These are phyloP conservation scores for Aspergillus hiratsukae DNA, from an alignment of 2,329 filamentous ascomycete species.

Conservation along the genomic window DNA sequence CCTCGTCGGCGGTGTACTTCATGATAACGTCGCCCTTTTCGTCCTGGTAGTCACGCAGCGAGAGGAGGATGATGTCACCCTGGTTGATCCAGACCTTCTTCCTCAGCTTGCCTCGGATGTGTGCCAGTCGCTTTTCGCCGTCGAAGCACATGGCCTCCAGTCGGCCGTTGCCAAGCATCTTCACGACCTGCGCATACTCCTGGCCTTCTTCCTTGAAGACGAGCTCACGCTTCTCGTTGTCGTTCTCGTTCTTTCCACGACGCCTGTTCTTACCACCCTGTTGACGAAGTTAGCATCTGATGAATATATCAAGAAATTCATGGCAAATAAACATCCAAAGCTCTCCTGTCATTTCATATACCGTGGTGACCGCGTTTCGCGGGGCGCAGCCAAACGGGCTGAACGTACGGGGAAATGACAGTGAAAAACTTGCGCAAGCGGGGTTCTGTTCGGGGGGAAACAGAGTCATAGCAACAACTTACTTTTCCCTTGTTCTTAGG, in stretches of 20 bases:
- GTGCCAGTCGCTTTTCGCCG: conserved; percentile 76
- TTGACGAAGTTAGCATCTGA: conserved; percentile 33
- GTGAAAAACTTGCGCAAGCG: conserved; percentile 13
- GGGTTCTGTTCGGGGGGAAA: conserved; percentile 4
- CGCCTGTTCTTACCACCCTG: conserved; percentile 97
- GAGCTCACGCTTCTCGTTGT: conserved; percentile 98
- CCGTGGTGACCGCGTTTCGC: not conserved
- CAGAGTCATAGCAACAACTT: conserved; percentile 36
- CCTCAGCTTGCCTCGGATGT: conserved; percentile 91
- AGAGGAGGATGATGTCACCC: conserved; percentile 86
- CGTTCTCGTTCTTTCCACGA: conserved; percentile 98
- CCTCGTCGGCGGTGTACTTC: conserved; percentile 95
- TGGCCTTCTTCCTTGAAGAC: conserved; percentile 99
- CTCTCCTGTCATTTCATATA: not conserved
- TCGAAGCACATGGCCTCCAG: conserved; percentile 95
- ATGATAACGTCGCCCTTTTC: conserved; percentile 90
- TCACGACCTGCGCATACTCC: conserved; percentile 82
- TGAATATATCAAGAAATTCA: not conserved
- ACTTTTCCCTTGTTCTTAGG: conserved; percentile 99
- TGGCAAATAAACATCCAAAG: not conserved
- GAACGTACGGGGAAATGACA: conserved; percentile 12
- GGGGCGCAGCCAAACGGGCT: conserved; percentile 11
- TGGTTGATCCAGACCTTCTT: conserved; percentile 99
- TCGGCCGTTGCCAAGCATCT: conserved; percentile 95
- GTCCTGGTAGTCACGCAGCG: conserved; percentile 87